Percentiles rank a stretch among this genome's conserved stretches.
Evolutionary conservation across 768 basidiomycete genomes (phyloP).

Genomic region (Gyrodon lividus): DNA sequence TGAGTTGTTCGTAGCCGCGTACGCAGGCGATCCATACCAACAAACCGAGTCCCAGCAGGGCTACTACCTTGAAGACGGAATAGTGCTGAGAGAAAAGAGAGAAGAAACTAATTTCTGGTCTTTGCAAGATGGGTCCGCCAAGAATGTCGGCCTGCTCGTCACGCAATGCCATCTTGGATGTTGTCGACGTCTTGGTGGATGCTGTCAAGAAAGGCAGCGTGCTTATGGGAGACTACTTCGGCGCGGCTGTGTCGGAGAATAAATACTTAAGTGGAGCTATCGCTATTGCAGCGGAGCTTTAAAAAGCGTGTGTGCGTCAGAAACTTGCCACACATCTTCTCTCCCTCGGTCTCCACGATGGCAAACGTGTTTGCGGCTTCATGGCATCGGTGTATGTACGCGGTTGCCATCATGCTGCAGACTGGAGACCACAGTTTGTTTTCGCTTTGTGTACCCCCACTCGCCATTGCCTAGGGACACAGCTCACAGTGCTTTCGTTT

Average conservation of each 20-base stretch:
- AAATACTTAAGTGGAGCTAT: constrained; percentile 26
- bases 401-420: not conserved
- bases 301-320: not conserved
- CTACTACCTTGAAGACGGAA: constrained; percentile 36
- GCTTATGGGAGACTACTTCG: constrained; percentile 10
- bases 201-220: constrained; percentile 19
- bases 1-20: constrained; percentile 45
- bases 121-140: constrained; percentile 51
- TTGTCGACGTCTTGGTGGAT: constrained; percentile 17
- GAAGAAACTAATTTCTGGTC: constrained; percentile 26
- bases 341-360: not conserved
- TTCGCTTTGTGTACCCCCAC: constrained; percentile 41
- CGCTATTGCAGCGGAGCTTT: not conserved
- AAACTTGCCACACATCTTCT: not conserved
- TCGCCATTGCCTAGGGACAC: constrained; percentile 75
- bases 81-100: constrained; percentile 38
- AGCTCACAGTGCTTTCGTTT: constrained; percentile 72
- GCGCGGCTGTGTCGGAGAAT: constrained; percentile 19
- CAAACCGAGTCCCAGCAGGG: constrained; percentile 34
- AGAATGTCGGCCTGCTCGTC: constrained; percentile 73
- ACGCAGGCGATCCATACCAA: constrained; percentile 34
- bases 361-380: not conserved
- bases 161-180: constrained; percentile 46
- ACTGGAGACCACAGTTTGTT: not conserved
- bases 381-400: not conserved